Percentiles rank a stretch among this genome's conserved stretches.
These are phyloP conservation scores for Arachnomyces sp. DNA, from an alignment of 2,329 filamentous ascomycete species.

Conservation along the genomic window DNA sequence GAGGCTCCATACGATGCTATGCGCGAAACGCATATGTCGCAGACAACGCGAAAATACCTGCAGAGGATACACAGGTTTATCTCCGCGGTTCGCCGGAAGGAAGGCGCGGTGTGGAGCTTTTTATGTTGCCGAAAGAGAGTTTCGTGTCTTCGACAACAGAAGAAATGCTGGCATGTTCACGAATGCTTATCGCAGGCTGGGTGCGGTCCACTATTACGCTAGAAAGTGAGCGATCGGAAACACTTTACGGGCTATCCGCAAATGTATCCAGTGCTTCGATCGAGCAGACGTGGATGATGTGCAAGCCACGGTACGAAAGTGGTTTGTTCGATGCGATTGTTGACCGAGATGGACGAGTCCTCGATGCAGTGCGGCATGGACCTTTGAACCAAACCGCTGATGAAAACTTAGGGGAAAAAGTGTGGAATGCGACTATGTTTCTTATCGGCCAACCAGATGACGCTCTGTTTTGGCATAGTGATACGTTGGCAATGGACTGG, in stretches of 20 bases:
- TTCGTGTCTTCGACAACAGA: not conserved
- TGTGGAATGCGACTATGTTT: not conserved
- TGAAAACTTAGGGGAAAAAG: not conserved
- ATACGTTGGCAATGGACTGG: constrained; percentile 38
- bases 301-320: constrained; percentile 25
- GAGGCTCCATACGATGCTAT: constrained; percentile 14
- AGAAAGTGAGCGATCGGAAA: not conserved
- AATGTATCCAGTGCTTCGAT: constrained; percentile 5
- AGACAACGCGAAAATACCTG: not conserved
- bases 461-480: constrained; percentile 40
- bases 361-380: constrained; percentile 4
- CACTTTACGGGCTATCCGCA: constrained; percentile 1
- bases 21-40: not conserved
- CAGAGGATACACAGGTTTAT: not conserved
- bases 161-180: not conserved
- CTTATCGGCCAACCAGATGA: not conserved
- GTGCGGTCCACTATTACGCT: constrained; percentile 1
- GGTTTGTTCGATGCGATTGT: constrained; percentile 30
- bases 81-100: constrained; percentile 1
- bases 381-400: constrained; percentile 2
- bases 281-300: constrained; percentile 25
- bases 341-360: constrained; percentile 23
- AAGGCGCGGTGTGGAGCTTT: too few species aligned
- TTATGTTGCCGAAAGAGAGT: constrained; percentile 1
- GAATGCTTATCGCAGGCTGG: constrained; percentile 5